phyloP scores from a whole-genome alignment of 1,139 yeast species.

The Kodamaea anthophila region DNA sequence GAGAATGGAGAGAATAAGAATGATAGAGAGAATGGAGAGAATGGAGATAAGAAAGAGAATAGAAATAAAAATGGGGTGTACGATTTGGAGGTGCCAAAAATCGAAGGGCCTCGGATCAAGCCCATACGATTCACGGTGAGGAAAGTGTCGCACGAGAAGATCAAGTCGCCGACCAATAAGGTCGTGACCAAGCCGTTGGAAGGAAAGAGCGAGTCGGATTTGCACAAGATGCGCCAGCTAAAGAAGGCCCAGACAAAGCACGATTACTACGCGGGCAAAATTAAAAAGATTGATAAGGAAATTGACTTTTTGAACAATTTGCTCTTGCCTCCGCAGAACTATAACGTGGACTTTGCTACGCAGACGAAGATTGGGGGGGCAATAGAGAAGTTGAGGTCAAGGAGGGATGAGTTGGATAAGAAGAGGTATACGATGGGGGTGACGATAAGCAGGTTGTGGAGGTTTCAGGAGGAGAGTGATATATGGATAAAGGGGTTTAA shows the following conservation, averaged over 20 bases:
- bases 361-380: slow-evolving; percentile 37
- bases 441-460: slow-evolving; percentile 40
- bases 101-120: too few species aligned
- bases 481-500: slow-evolving; percentile 37
- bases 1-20: neutral
- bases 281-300: slow-evolving; percentile 37
- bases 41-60: slow-evolving; percentile 1
- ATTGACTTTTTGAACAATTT: slow-evolving; percentile 33
- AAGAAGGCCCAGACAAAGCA: slow-evolving; percentile 30
- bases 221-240: slow-evolving; percentile 10
- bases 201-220: slow-evolving; percentile 3
- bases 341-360: slow-evolving; percentile 40
- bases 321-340: slow-evolving; percentile 39
- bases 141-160: slow-evolving; percentile 34
- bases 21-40: neutral
- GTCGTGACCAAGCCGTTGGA: slow-evolving; percentile 4
- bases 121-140: slow-evolving; percentile 40
- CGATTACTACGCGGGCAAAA: slow-evolving; percentile 28
- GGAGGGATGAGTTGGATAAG: slow-evolving; percentile 40
- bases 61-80: neutral
- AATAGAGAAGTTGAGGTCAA: slow-evolving; percentile 36
- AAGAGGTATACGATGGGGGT: slow-evolving; percentile 41
- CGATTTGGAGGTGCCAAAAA: slow-evolving; percentile 3
- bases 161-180: slow-evolving; percentile 9
- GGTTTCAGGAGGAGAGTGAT: slow-evolving; percentile 38